Evolutionary conservation across 2,329 filamentous ascomycete genomes (phyloP).

Genomic region (Phialocephala subalpina): DNA sequence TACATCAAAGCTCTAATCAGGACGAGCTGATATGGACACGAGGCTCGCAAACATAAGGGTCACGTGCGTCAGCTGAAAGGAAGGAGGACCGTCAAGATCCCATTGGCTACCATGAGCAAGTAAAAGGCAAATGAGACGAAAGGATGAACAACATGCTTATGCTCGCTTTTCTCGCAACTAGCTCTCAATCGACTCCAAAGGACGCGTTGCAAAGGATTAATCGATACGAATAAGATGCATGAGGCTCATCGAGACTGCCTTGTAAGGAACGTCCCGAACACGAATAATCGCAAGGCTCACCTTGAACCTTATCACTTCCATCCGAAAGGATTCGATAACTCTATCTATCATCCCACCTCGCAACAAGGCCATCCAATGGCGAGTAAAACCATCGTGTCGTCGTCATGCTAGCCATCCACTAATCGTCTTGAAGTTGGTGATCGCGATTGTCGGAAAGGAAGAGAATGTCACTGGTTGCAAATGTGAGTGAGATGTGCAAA

Average conservation of each 20-base stretch:
- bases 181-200: background rate
- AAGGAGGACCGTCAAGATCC: background rate
- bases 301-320: background rate
- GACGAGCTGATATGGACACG: background rate
- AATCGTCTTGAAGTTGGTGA: too few relatives aligned
- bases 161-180: background rate
- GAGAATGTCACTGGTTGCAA: background rate
- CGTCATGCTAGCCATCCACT: background rate
- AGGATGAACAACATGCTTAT: background rate
- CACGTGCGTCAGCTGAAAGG: background rate
- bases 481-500: background rate
- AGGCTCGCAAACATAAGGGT: background rate
- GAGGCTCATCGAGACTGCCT: background rate
- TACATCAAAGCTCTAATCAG: background rate
- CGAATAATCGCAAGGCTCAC: background rate
- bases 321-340: background rate
- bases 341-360: slow-evolving; percentile 1
- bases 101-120: background rate
- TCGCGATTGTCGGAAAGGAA: background rate
- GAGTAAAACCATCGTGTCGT: background rate
- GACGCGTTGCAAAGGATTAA: slow-evolving; percentile 1
- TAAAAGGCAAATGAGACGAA: background rate
- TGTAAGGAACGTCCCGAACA: background rate
- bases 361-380: background rate
- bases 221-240: slow-evolving; percentile 1